Base-by-base conservation (phyloP, 148 eudicot species). In the Diospyros kaki region DNA sequence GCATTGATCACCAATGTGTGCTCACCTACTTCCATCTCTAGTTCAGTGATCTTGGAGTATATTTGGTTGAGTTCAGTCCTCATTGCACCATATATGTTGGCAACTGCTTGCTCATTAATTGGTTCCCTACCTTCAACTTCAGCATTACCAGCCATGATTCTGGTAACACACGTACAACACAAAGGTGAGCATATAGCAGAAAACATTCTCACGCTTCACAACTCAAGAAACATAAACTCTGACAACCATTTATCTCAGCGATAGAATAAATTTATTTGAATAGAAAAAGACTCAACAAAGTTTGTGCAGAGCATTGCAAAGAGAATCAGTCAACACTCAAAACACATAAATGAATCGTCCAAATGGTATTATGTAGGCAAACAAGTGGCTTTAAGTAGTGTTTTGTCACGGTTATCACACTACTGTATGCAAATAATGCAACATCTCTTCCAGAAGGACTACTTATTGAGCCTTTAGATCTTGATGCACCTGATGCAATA, bases 21-120 rank as follows among this genome's bases (percentile, higher is more conserved):
- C 73, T 94, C 98, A 43, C 95, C 90, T 39, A 83, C 95, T 88
- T 94, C 97, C 92, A 94, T 94, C 81, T 94, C 98, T 1, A 94
- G 90, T 84, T 94, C 98, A 0, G 95, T 94, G 55, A 91, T 90
- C 81, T 94, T 94, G 18, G 98, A 91, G 83, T 94, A 86, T 39
- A 87, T 77, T 84, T 94, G 97, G 81, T 83, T 90, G 42, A 91
- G 81, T 6, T 94, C 98, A n/a, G 90, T 15, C 79, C 90, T 94
- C 93, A 94, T 86, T 44, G 86, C 54, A 45, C 87, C 88, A 72
- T 94, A 94, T 53, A 76, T 79, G 85, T 87, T 87, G 72, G 92
- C 97, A 74, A 91, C 90, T 50, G 87, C 97, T 85, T 94, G 98
- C 84, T 94, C 98, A 62, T 91, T 91, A 13, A 81, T 43, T 56